phyloP scores from a whole-genome alignment of 139 green algal species.

The Chlorella sp. region DNA sequence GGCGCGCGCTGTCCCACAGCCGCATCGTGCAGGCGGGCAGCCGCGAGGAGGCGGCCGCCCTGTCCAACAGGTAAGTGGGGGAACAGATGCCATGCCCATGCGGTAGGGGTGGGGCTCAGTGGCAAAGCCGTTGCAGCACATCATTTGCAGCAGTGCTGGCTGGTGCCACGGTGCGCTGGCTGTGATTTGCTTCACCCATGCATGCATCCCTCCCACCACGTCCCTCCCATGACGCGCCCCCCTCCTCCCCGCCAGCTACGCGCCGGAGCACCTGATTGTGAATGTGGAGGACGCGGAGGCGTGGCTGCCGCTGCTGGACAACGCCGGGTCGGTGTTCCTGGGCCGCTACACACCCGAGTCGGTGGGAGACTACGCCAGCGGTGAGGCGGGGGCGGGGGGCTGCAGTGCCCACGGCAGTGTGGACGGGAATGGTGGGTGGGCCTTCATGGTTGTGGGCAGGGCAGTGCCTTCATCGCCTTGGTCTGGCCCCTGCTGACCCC shows the following conservation, averaged over 20 bases:
- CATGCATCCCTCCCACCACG: no score
- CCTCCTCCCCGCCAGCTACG: slow-evolving; percentile 66
- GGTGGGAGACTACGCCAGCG: slow-evolving; percentile 97
- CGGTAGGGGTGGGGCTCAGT: background rate
- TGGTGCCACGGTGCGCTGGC: no score
- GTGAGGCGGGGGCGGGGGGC: background rate
- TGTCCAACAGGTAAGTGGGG: slow-evolving; percentile 77
- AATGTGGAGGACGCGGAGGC: slow-evolving; percentile 91
- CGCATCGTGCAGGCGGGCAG: slow-evolving; percentile 74
- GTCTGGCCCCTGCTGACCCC: no score
- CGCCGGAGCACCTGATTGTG: slow-evolving; percentile 98
- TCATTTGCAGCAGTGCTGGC: no score
- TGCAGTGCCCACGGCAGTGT: no score
- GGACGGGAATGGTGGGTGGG: no score
- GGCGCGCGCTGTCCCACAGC: slow-evolving; percentile 89
- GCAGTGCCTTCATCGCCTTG: no score
- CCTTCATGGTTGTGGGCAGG: no score
- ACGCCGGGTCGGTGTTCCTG: slow-evolving; percentile 95
- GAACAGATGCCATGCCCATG: no score
- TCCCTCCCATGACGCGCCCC: no score
- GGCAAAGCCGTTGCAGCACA: background rate
- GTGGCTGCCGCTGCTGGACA: slow-evolving; percentile 85
- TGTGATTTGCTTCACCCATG: no score
- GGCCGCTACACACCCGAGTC: slow-evolving; percentile 94
- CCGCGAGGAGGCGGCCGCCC: slow-evolving; percentile 75